Conservation (phyloP, 768 basidiomycete species). For the Pleurotus ostreatus region DNA sequence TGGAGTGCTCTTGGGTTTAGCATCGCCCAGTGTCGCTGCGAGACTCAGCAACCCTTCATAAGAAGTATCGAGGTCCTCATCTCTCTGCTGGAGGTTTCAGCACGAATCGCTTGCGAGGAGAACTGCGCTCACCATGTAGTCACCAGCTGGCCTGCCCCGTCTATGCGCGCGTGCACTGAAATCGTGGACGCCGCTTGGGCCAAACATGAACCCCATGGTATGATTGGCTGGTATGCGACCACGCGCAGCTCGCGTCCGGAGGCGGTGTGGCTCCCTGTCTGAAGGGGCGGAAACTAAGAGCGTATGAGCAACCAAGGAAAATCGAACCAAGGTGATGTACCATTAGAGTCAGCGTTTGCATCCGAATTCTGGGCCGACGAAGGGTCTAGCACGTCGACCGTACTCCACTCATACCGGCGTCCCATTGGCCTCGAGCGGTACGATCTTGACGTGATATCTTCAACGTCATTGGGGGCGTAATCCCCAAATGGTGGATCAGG, state of each 20-base stretch:
- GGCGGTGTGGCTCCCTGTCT: not conserved
- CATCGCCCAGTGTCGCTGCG: constrained; percentile 63
- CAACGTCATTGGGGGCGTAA: not conserved
- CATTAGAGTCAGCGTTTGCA: too few species aligned
- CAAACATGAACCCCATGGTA: constrained; percentile 13
- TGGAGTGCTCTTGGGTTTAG: constrained; percentile 59
- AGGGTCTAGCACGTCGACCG: too few species aligned
- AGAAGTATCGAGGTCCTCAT: constrained; percentile 73
- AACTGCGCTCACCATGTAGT: constrained; percentile 46
- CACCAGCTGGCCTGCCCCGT: constrained; percentile 29
- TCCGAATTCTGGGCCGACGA: too few species aligned
- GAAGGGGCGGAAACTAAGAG: not conserved
- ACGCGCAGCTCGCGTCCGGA: not conserved
- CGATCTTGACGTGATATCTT: not conserved
- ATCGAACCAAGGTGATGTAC: too few species aligned
- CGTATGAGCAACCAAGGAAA: not conserved
- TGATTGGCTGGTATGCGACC: not conserved
- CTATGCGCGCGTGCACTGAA: constrained; percentile 13
- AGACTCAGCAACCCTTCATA: constrained; percentile 67
- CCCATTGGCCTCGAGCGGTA: not conserved
- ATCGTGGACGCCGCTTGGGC: constrained; percentile 10
- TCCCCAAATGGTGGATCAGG: not conserved
- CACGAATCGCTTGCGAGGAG: not conserved
- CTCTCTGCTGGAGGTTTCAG: constrained; percentile 40
- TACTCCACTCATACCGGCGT: not conserved